phyloP scores from a whole-genome alignment of 495 filamentous ascomycete species.

The Venustampulla echinocandica region DNA sequence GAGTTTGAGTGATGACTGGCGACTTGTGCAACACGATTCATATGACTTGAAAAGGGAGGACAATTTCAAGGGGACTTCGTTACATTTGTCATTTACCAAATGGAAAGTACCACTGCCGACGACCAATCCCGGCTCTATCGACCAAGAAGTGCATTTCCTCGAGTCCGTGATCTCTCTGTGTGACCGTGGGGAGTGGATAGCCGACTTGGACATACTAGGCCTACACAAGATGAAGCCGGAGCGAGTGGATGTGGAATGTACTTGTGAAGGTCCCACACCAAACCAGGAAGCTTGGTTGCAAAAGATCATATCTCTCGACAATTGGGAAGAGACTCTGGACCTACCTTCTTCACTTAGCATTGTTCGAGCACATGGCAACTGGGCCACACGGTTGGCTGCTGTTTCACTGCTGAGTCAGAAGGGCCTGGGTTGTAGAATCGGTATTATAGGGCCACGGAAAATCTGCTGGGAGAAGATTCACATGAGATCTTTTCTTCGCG shows the following conservation, averaged over 20 bases:
- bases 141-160: conserved; percentile 24
- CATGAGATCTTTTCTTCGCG: too few species aligned
- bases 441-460: too few species aligned
- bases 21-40: conserved; percentile 17
- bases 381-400: neutral
- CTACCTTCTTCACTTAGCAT: neutral
- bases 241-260: too few species aligned
- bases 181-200: conserved; percentile 29
- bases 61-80: conserved; percentile 25
- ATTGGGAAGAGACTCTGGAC: neutral
- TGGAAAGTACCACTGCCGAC: conserved; percentile 22
- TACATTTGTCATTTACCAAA: conserved; percentile 34
- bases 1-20: conserved; percentile 9
- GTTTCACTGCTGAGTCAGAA: neutral
- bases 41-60: conserved; percentile 25
- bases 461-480: too few species aligned
- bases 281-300: too few species aligned
- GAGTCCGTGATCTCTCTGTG: conserved; percentile 28
- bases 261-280: too few species aligned
- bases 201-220: conserved; percentile 28
- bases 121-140: conserved; percentile 15
- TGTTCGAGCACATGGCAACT: neutral
- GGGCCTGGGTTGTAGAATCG: too few species aligned
- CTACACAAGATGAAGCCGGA: neutral
- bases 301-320: neutral